Percentiles rank a stretch among this genome's conserved stretches.
Conservation (phyloP, 2,329 filamentous ascomycete genomes). For the Lachnellula occidentalis region DNA sequence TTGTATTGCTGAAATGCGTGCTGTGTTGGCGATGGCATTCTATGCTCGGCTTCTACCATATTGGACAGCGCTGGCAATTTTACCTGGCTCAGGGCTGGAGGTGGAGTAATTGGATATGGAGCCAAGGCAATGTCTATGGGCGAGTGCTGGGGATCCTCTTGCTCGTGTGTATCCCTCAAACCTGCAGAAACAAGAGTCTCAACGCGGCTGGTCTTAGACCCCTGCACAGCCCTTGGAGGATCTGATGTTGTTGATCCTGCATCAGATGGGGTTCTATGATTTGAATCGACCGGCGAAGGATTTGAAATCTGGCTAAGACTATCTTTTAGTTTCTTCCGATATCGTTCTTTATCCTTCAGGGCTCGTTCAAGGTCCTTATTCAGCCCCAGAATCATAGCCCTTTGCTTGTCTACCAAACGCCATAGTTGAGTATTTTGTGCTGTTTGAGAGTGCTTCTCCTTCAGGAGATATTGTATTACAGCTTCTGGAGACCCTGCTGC, state of each 20-base stretch:
- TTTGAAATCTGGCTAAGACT: constrained; percentile 39
- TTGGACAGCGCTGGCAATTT: constrained; percentile 16
- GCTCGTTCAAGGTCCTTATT: constrained; percentile 92
- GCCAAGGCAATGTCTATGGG: constrained; percentile 55
- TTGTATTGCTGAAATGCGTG: constrained; percentile 54
- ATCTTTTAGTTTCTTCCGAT: constrained; percentile 86
- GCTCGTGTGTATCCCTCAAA: constrained; percentile 18
- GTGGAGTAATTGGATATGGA: constrained; percentile 61
- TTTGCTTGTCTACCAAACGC: constrained; percentile 93
- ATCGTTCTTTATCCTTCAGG: constrained; percentile 90
- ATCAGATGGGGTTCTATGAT: constrained; percentile 24
- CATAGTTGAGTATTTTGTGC: constrained; percentile 91
- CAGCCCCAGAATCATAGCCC: constrained; percentile 85
- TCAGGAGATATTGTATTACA: constrained; percentile 80
- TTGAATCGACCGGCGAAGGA: constrained; percentile 29
- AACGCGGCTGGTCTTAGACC: constrained; percentile 14
- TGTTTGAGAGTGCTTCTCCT: constrained; percentile 83
- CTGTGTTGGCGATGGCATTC: constrained; percentile 57
- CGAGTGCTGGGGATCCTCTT: constrained; percentile 37
- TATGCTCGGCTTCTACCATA: constrained; percentile 49
- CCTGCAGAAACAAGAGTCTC: constrained; percentile 25
- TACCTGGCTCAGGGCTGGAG: constrained; percentile 33
- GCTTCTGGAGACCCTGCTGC: constrained; percentile 85
- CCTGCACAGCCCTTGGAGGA: constrained; percentile 4
- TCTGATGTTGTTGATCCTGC: constrained; percentile 23